phyloP scores from a whole-genome alignment of 352 stramenopile species.

The Globisporangium apiculatum region DNA sequence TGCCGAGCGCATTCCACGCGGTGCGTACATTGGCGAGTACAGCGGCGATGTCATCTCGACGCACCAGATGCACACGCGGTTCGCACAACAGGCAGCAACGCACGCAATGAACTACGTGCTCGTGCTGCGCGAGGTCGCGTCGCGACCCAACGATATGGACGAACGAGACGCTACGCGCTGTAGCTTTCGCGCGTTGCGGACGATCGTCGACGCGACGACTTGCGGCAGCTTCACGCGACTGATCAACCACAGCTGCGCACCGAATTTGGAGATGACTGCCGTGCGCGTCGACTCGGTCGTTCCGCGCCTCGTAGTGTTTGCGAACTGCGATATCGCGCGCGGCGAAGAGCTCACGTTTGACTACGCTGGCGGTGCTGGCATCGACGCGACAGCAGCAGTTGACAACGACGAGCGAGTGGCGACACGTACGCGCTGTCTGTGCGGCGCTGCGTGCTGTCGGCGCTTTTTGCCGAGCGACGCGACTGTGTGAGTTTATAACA shows the following conservation, averaged over 20 bases:
- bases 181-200: conserved; percentile 28
- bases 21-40: conserved; percentile 53
- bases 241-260: conserved; percentile 63
- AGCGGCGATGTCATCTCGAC: conserved; percentile 55
- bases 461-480: neutral
- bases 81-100: conserved; percentile 16
- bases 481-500: neutral
- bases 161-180: neutral
- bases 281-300: conserved; percentile 54
- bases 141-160: neutral
- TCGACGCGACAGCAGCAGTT: neutral
- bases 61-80: conserved; percentile 28
- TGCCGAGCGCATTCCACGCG: conserved; percentile 19
- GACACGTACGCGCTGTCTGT: neutral
- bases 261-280: conserved; percentile 37
- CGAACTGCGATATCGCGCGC: conserved; percentile 16
- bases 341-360: conserved; percentile 58
- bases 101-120: conserved; percentile 43
- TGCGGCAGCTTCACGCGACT: conserved; percentile 59
- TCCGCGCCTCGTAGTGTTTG: conserved; percentile 51
- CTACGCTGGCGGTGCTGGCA: conserved; percentile 23
- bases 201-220: conserved; percentile 49
- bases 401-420: neutral
- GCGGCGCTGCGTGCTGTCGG: neutral
- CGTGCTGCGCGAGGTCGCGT: conserved; percentile 29